These are phyloP conservation scores for Boletus sp. DNA, from an alignment of 768 basidiomycete species.

Conservation along the genomic window DNA sequence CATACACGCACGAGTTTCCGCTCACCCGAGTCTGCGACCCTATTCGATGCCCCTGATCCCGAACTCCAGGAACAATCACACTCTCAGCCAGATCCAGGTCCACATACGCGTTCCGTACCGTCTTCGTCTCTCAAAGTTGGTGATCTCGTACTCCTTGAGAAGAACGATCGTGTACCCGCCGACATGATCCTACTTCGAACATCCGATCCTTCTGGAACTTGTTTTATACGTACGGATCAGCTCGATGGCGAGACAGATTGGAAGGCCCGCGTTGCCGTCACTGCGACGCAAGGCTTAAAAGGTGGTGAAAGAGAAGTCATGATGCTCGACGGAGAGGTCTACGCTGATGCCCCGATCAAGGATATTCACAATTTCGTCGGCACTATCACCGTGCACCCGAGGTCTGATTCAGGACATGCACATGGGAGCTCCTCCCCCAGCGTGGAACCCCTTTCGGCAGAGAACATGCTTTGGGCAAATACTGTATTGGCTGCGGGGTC, in stretches of 20 bases:
- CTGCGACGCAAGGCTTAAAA: constrained; percentile 17
- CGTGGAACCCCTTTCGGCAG: constrained; percentile 86
- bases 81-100: constrained; percentile 34
- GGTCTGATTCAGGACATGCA: constrained; percentile 30
- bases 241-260: constrained; percentile 99
- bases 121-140: constrained; percentile 88
- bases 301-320: constrained; percentile 48
- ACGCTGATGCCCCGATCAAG: constrained; percentile 94
- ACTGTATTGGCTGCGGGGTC: constrained; percentile 95
- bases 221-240: constrained; percentile 97
- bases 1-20: constrained; percentile 26
- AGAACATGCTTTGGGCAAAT: constrained; percentile 96
- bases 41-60: constrained; percentile 19
- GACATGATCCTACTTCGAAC: constrained; percentile 90
- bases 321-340: constrained; percentile 80
- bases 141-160: constrained; percentile 87
- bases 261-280: constrained; percentile 89
- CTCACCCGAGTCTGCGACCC: constrained; percentile 17
- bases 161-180: constrained; percentile 96
- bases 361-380: constrained; percentile 96
- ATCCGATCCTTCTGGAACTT: constrained; percentile 85
- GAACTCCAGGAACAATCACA: constrained; percentile 13
- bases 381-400: constrained; percentile 73
- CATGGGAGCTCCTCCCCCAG: constrained; percentile 38
- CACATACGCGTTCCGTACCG: constrained; percentile 74